Conservation (phyloP, 2,329 filamentous ascomycete genomes). For the Alternaria incomplexa region DNA sequence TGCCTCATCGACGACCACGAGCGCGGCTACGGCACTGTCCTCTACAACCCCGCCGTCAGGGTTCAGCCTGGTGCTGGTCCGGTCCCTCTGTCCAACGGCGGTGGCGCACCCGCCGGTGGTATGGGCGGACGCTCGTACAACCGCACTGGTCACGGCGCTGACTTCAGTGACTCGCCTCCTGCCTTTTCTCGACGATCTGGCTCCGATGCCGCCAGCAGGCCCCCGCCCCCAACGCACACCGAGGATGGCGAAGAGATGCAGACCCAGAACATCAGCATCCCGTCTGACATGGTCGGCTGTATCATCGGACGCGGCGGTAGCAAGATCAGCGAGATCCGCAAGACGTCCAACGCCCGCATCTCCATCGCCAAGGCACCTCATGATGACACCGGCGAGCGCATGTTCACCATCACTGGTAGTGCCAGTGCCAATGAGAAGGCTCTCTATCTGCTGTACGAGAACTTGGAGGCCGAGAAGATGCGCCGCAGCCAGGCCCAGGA, state of each 20-base stretch:
- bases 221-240: conserved; percentile 80
- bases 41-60: conserved; percentile 95
- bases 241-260: conserved; percentile 98
- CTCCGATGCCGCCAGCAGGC: conserved; percentile 78
- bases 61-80: conserved; percentile 69
- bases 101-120: conserved; percentile 59
- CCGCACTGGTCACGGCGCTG: conserved; percentile 92
- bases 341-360: conserved; percentile 94
- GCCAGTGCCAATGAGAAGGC: conserved; percentile 94
- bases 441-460: conserved; percentile 95
- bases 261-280: conserved; percentile 99
- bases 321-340: conserved; percentile 99
- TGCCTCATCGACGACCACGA: conserved; percentile 98
- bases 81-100: conserved; percentile 60
- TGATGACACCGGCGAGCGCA: conserved; percentile 95
- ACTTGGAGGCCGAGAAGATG: conserved; percentile 98
- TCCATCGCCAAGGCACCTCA: conserved; percentile 97
- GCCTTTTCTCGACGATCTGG: conserved; percentile 78
- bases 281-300: conserved; percentile 98
- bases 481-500: conserved; percentile 78
- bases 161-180: conserved; percentile 85
- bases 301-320: conserved; percentile 94
- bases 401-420: conserved; percentile 99
- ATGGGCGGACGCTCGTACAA: conserved; percentile 72
- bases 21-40: conserved; percentile 92